phyloP scores from a whole-genome alignment of 2,329 filamentous ascomycete species.

The Neocatenulostroma microsporum region DNA sequence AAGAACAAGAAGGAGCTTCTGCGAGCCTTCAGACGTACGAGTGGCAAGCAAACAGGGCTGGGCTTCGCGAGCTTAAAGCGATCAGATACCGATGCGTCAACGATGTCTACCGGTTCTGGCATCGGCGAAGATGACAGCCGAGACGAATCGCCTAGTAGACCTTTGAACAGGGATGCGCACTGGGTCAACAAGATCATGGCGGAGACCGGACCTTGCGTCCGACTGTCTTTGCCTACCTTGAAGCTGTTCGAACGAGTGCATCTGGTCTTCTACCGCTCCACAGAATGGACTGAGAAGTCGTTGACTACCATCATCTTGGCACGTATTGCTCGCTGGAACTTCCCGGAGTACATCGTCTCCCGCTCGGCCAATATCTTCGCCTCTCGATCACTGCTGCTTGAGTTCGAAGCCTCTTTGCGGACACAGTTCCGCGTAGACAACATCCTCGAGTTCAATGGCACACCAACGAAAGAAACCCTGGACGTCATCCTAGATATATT shows the following conservation, averaged over 20 bases:
- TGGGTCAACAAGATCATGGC: slow-evolving; percentile 70
- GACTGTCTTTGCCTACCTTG: slow-evolving; percentile 63
- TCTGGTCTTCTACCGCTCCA: slow-evolving; percentile 90
- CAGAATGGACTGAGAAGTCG: slow-evolving; percentile 96
- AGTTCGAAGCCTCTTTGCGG: slow-evolving; percentile 81
- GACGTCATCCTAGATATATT: slow-evolving; percentile 64
- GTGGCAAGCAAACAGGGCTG: slow-evolving; percentile 66
- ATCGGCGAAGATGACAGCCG: slow-evolving; percentile 22
- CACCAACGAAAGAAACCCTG: slow-evolving; percentile 57
- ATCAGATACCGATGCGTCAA: slow-evolving; percentile 53
- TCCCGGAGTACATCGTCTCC: slow-evolving; percentile 83
- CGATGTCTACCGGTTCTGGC: slow-evolving; percentile 37
- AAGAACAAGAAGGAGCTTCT: slow-evolving; percentile 80
- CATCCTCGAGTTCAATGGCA: slow-evolving; percentile 70
- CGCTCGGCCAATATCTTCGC: slow-evolving; percentile 83
- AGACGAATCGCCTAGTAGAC: slow-evolving; percentile 35
- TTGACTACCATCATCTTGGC: slow-evolving; percentile 90
- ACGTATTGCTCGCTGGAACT: slow-evolving; percentile 79
- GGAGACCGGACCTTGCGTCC: slow-evolving; percentile 73
- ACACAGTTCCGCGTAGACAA: slow-evolving; percentile 75
- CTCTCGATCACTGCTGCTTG: slow-evolving; percentile 65
- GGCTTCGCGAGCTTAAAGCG: slow-evolving; percentile 59
- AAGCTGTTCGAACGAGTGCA: slow-evolving; percentile 91
- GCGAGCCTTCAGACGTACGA: slow-evolving; percentile 63
- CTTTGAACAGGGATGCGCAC: slow-evolving; percentile 60